phyloP scores from a whole-genome alignment of 192 early-diverging fungal species.

The Entophlyctis helioformis region DNA sequence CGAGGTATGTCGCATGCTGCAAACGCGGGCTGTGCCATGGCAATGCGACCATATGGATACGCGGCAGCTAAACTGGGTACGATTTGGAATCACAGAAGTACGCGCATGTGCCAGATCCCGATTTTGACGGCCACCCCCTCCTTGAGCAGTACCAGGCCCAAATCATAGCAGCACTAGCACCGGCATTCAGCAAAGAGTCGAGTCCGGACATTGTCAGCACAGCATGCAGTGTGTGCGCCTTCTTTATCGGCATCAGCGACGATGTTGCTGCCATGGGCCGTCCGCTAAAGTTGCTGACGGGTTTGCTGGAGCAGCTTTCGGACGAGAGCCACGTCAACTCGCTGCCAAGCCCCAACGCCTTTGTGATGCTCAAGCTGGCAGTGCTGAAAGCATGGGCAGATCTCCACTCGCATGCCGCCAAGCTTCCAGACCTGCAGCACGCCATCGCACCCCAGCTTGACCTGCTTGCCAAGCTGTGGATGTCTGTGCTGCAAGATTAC shows the following conservation, averaged over 20 bases:
- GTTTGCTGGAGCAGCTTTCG: constrained; percentile 54
- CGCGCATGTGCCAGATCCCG: constrained; percentile 70
- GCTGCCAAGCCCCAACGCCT: constrained; percentile 57
- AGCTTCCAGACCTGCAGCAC: background rate
- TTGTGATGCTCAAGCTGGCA: constrained; percentile 63
- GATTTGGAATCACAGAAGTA: too few species aligned
- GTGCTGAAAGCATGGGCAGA: constrained; percentile 72
- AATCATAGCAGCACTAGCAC: constrained; percentile 80
- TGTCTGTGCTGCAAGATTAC: constrained; percentile 46
- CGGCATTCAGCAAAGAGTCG: constrained; percentile 66
- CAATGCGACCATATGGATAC: too few species aligned
- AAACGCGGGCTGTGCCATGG: background rate
- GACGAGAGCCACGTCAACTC: background rate
- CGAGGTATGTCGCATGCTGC: constrained; percentile 26
- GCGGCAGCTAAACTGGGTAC: too few species aligned
- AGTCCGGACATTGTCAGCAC: constrained; percentile 59
- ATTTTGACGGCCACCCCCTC: constrained; percentile 65
- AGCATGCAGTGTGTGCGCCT: constrained; percentile 72
- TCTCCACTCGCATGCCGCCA: constrained; percentile 42
- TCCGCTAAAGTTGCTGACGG: constrained; percentile 57
- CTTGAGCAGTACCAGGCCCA: constrained; percentile 92
- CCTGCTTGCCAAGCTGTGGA: constrained; percentile 47
- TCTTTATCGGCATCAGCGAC: constrained; percentile 77
- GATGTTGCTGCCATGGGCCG: constrained; percentile 61
- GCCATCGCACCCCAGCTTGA: constrained; percentile 27